Conservation (phyloP, 139 green algal species). For the Desmodesmus armatus region DNA sequence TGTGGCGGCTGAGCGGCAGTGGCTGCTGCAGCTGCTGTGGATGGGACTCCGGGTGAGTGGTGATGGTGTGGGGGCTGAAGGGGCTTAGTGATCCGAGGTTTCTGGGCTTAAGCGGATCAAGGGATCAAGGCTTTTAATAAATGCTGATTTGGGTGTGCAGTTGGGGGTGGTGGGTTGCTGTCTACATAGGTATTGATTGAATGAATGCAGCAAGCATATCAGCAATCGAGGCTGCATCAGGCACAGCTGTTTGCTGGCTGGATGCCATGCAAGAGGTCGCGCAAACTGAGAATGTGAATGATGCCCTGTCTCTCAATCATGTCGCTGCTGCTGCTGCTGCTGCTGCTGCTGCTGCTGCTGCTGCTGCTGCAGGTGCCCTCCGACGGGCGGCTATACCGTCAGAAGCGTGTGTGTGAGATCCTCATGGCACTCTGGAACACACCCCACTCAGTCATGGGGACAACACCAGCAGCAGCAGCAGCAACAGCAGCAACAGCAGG, state of each 20-base stretch:
- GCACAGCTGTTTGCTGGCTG: too few relatives aligned
- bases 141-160: too few relatives aligned
- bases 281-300: neutral
- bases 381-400: conserved; percentile 43
- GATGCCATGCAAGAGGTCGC: too few relatives aligned
- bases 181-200: too few relatives aligned
- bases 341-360: neutral
- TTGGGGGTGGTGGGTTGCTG: too few relatives aligned
- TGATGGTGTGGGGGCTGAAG: neutral
- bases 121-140: too few relatives aligned
- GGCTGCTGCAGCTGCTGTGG: conserved; percentile 73
- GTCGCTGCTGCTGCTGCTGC: neutral
- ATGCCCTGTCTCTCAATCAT: neutral
- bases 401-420: conserved; percentile 49
- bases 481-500: conserved; percentile 15
- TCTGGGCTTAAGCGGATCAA: too few relatives aligned
- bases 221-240: too few relatives aligned
- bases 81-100: too few relatives aligned
- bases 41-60: conserved; percentile 53
- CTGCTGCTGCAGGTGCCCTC: conserved; percentile 31
- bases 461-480: neutral
- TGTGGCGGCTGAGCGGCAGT: conserved; percentile 58
- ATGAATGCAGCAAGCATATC: too few relatives aligned
- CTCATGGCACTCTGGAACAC: conserved; percentile 37
- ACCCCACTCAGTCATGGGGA: neutral